Evolutionary conservation across 177 flowering plant genomes (phyloP).

Genomic region (Vitis hybrid): DNA sequence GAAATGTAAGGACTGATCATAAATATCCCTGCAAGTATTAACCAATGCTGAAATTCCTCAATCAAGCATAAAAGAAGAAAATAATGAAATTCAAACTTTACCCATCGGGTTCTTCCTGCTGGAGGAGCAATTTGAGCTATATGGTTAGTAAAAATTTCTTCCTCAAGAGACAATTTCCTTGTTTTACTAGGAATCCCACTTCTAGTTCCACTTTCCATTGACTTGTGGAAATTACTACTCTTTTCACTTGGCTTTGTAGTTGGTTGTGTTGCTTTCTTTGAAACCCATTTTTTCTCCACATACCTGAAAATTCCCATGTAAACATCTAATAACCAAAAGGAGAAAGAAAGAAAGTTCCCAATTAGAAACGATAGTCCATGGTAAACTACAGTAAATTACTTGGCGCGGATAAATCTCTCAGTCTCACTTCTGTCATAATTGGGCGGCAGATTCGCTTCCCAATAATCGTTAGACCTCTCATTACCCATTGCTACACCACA

Average conservation of each 20-base stretch:
- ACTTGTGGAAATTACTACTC: background rate
- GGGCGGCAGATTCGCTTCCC: conserved; percentile 49
- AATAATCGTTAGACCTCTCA: conserved; percentile 36
- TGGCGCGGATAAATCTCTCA: conserved; percentile 39
- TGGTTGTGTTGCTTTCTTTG: conserved; percentile 12
- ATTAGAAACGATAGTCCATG: background rate
- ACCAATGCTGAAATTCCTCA: no score
- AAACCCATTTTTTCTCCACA: conserved; percentile 40
- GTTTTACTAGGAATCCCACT: conserved; percentile 16
- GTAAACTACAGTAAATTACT: conserved; percentile 20
- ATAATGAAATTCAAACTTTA: conserved; percentile 5
- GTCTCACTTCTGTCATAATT: conserved; percentile 29
- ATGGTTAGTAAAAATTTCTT: conserved; percentile 24
- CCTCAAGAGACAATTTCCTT: conserved; percentile 42
- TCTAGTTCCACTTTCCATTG: conserved; percentile 10
- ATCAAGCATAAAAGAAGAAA: background rate
- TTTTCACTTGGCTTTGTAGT: conserved; percentile 3
- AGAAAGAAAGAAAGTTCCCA: background rate
- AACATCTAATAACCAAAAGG: background rate
- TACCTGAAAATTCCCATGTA: conserved; percentile 26
- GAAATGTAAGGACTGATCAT: no score
- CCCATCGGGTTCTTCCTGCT: conserved; percentile 28
- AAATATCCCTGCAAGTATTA: no score
- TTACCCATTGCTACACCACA: conserved; percentile 38
- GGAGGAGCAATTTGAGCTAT: conserved; percentile 18